These are phyloP conservation scores for Boletales sp. DNA, from an alignment of 768 basidiomycete genomes.

Conservation along the genomic window DNA sequence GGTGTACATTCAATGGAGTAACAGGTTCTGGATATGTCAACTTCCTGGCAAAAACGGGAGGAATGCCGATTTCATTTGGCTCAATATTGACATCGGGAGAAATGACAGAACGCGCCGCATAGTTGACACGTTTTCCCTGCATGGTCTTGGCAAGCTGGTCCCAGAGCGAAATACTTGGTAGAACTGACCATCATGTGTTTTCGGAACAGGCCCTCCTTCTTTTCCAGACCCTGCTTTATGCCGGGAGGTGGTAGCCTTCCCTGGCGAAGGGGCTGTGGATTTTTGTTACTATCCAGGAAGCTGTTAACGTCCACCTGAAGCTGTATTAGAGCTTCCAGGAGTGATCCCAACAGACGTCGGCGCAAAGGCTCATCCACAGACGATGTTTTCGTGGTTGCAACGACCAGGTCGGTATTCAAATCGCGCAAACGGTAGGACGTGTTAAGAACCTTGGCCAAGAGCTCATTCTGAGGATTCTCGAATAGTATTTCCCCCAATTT, in stretches of 20 bases:
- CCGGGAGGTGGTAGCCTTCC: conserved; percentile 91
- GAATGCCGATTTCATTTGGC: conserved; percentile 96
- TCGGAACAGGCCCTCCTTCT: conserved; percentile 97
- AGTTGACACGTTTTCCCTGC: conserved; percentile 98
- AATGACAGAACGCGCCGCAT: conserved; percentile 99
- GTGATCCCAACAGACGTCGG: conserved; percentile 55
- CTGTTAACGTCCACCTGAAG: conserved; percentile 94
- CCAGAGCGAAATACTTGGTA: neutral
- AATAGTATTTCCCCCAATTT: conserved; percentile 90
- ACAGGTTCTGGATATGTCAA: conserved; percentile 98
- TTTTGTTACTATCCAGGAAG: conserved; percentile 96
- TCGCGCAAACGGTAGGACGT: conserved; percentile 81
- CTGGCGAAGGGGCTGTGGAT: conserved; percentile 77
- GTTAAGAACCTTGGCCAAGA: conserved; percentile 73
- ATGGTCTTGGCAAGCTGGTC: neutral
- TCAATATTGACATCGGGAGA: conserved; percentile 99
- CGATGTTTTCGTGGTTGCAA: conserved; percentile 56
- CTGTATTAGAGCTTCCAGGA: conserved; percentile 82
- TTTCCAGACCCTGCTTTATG: conserved; percentile 95
- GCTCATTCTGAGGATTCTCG: conserved; percentile 94
- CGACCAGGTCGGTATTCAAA: conserved; percentile 61
- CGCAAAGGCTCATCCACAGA: conserved; percentile 48
- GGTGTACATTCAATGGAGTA: conserved; percentile 84
- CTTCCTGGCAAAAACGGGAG: conserved; percentile 95
- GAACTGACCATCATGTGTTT: conserved; percentile 96